A percentile compares a stretch with the other conserved stretches of the same genome.
These are phyloP conservation scores for Colletotrichum australisinense DNA, from an alignment of 2,329 filamentous ascomycete species.

Conservation along the genomic window DNA sequence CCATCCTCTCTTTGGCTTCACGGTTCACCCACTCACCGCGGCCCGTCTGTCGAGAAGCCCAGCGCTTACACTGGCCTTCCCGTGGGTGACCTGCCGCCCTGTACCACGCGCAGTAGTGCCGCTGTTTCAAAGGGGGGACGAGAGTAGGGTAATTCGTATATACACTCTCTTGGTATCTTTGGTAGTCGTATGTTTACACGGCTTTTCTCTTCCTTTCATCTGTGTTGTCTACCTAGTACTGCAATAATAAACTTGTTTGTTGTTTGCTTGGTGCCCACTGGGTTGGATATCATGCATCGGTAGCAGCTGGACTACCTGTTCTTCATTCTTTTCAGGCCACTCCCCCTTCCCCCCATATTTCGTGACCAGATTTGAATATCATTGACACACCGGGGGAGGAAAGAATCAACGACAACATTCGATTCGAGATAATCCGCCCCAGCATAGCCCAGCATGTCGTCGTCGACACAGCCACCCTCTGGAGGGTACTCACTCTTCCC, in stretches of 20 bases:
- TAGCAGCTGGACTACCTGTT: conserved; percentile 26
- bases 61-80: conserved; percentile 35
- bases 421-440: background rate
- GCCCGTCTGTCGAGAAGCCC: conserved; percentile 15
- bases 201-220: conserved; percentile 15
- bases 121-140: background rate
- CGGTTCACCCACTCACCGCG: conserved; percentile 32
- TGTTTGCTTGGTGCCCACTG: conserved; percentile 9
- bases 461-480: conserved; percentile 51
- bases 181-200: conserved; percentile 13
- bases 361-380: conserved; percentile 14
- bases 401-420: conserved; percentile 14
- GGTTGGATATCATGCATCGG: conserved; percentile 31
- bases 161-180: conserved; percentile 30
- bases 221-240: conserved; percentile 2
- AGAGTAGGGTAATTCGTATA: conserved; percentile 25
- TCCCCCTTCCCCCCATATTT: background rate
- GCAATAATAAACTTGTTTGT: conserved; percentile 19
- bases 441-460: conserved; percentile 48
- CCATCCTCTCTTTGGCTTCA: conserved; percentile 20
- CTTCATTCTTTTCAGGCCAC: conserved; percentile 21
- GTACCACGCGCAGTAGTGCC: conserved; percentile 4
- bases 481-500: conserved; percentile 70
- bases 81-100: conserved; percentile 16
- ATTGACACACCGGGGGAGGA: background rate